Evolutionary conservation across 768 basidiomycete genomes (phyloP), one percentile per base, ranked within the genome.

Genomic region (Sporobolomyces roseus): DNA sequence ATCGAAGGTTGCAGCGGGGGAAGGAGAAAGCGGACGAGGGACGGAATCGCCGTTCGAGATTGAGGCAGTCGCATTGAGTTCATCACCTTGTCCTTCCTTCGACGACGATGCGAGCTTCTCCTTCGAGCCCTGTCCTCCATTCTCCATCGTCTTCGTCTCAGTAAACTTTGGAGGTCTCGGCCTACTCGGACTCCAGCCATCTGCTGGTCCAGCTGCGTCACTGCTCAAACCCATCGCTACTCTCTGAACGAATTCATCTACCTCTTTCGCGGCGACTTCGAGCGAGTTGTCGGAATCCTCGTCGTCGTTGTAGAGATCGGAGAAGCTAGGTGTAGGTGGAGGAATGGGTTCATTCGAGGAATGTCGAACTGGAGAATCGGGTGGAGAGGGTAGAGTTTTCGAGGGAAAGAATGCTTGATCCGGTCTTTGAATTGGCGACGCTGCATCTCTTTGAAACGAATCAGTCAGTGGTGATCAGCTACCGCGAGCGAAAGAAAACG

Each of bases 281-380:
- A 45, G 10, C 56, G 56, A 59, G 36, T 59, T 46, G 25, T 59
- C 54, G 23, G 54, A 56, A 27, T n/a, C n/a, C n/a, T 59, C 56
- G 29, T 27, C 27, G 13, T 29, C 56, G 16, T 59, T 43, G 29
- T 59, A 59, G 29, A 59, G 46, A 14, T 45, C 41, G 14, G 56
- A 59, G 43, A 59, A 59, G 56, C 41, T 45, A 2, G 56, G 56
- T 32, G 56, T 59, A 13, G 27, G 56, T 29, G 56, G 56, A 19
- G 32, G 43, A 3, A 23, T 29, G 21, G 27, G 27, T 29, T 59
- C 56, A 43, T 27, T 38, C 29, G 36, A n/a, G n/a, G 55, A 56
- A 41, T 17, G 53, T 19, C 14, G 55, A 54, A 14, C 8, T 13
- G 55, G n/a, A 43, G 55, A 43, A 16, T 56, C n/a, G n/a, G 55